Conservation (phyloP, 2,329 filamentous ascomycete species). For the Aspergillus pseudoviridinutans region DNA sequence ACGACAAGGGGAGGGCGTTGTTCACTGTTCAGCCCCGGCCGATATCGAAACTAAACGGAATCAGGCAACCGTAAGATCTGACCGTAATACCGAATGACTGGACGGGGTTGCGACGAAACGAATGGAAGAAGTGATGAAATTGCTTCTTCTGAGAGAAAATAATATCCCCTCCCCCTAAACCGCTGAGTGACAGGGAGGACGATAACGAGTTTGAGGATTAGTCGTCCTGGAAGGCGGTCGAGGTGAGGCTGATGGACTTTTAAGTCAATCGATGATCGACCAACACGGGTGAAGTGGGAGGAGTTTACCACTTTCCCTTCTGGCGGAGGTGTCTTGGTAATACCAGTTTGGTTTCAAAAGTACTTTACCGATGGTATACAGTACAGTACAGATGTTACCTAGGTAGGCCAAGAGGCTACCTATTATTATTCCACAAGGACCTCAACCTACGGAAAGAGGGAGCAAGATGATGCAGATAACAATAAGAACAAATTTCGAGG, state of each 20-base stretch:
- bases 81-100: background rate
- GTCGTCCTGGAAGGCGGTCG: conserved; percentile 27
- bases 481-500: background rate
- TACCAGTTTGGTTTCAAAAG: background rate
- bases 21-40: conserved; percentile 8
- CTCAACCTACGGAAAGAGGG: background rate
- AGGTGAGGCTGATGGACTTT: conserved; percentile 21
- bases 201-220: background rate
- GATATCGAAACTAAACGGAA: conserved; percentile 2
- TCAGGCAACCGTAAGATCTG: conserved; percentile 4
- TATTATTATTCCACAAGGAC: no score
- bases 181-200: conserved; percentile 5
- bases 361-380: background rate
- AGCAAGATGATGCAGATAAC: conserved; percentile 4
- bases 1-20: conserved; percentile 9
- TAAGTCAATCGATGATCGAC: conserved; percentile 8
- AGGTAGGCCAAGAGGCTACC: background rate
- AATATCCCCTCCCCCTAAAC: conserved; percentile 14
- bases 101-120: background rate
- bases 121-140: background rate
- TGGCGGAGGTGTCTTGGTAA: background rate
- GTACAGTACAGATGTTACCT: background rate
- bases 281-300: conserved; percentile 1
- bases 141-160: background rate
- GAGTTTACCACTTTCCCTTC: background rate